Percentiles rank a stretch among this genome's conserved stretches.
phyloP scores from a whole-genome alignment of 192 early-diverging fungal genomes.

The Backusella westeae region DNA sequence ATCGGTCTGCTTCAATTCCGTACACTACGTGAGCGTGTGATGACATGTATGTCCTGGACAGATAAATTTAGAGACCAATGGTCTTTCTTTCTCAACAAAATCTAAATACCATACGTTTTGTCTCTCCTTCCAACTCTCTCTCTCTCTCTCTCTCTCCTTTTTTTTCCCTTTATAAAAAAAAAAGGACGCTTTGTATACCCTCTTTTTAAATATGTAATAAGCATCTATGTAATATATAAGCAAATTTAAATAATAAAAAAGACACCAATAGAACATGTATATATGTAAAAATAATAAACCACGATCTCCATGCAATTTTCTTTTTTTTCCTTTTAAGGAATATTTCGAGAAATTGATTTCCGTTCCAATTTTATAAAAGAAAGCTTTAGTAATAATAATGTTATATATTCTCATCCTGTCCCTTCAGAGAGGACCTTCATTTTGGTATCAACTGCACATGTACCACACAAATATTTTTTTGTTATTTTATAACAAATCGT shows the following conservation, averaged over 20 bases:
- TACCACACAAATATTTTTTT: not conserved
- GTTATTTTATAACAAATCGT: not conserved
- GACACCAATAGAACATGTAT: not conserved
- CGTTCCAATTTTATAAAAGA: not conserved
- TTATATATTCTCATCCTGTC: not conserved
- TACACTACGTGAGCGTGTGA: slow-evolving; percentile 45
- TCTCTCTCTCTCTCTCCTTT: too few species aligned
- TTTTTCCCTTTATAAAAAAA: not conserved
- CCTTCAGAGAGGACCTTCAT: not conserved
- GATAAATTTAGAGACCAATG: slow-evolving; percentile 35
- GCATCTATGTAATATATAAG: not conserved
- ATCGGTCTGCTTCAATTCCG: slow-evolving; percentile 37
- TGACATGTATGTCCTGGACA: slow-evolving; percentile 46
- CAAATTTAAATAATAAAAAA: not conserved
- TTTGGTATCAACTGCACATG: not conserved
- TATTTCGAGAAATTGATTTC: not conserved
- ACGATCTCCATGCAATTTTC: not conserved
- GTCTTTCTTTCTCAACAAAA: slow-evolving; percentile 13
- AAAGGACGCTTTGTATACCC: not conserved
- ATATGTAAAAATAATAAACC: not conserved
- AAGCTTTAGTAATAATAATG: too few species aligned
- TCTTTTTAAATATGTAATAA: not conserved
- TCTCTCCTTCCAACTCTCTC: not conserved
- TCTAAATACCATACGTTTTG: not conserved
- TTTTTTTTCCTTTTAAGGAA: not conserved